Percentiles rank a stretch among this genome's conserved stretches.
phyloP scores from a whole-genome alignment of 768 basidiomycete species.

The Daedaleopsis sinensis region DNA sequence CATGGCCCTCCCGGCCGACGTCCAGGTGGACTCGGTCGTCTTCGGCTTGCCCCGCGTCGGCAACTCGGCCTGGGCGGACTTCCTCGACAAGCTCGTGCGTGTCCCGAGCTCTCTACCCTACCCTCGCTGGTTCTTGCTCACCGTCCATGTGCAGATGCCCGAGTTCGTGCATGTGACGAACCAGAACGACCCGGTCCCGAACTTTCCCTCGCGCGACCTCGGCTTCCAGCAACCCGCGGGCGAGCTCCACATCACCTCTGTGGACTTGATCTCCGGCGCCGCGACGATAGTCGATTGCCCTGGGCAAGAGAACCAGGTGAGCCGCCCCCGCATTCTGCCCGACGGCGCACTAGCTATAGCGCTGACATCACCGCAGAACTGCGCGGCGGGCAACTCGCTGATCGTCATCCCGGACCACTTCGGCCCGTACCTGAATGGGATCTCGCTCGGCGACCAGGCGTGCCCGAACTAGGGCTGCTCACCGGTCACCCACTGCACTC shows the following conservation, averaged over 20 bases:
- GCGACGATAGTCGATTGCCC: constrained; percentile 30
- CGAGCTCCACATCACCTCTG: constrained; percentile 37
- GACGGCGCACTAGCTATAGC: background rate
- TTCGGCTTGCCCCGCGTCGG: constrained; percentile 37
- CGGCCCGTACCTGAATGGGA: constrained; percentile 30
- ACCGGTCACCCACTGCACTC: no score
- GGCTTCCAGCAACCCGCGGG: constrained; percentile 49
- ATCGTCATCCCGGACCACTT: constrained; percentile 29
- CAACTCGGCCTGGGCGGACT: constrained; percentile 35
- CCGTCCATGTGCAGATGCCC: constrained; percentile 18
- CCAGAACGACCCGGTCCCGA: constrained; percentile 44
- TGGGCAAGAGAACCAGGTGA: constrained; percentile 33
- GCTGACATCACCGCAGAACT: constrained; percentile 21
- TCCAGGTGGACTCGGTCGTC: constrained; percentile 28
- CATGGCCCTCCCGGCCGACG: constrained; percentile 28
- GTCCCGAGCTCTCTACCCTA: background rate
- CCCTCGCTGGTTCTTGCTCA: background rate
- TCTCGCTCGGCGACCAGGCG: constrained; percentile 27
- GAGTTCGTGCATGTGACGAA: constrained; percentile 58
- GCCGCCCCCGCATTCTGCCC: background rate
- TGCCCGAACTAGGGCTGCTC: constrained; percentile 19
- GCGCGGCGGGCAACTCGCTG: constrained; percentile 28
- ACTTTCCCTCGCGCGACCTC: constrained; percentile 36
- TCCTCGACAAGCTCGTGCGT: constrained; percentile 29
- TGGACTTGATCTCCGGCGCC: constrained; percentile 15